Percentiles rank a stretch among this genome's conserved stretches.
phyloP scores from a whole-genome alignment of 345 rosid genomes.

The Bretschneidera sinensis region DNA sequence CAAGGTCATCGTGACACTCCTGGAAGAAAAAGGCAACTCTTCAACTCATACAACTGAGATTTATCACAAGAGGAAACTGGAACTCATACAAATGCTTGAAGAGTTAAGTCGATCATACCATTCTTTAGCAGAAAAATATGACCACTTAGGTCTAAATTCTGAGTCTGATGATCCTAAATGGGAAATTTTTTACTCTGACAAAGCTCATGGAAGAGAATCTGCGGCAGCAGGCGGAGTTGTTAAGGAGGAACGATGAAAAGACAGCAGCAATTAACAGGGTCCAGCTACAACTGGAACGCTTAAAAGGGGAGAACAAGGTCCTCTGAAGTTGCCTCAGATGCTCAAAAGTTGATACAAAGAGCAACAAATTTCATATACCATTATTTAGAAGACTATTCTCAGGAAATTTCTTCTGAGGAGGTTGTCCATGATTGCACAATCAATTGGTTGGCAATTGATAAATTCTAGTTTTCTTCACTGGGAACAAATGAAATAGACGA shows the following conservation, averaged over 20 bases:
- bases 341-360: conserved; percentile 20
- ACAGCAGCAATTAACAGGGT: conserved; percentile 30
- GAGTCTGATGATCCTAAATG: conserved; percentile 13
- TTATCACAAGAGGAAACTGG: conserved; percentile 9
- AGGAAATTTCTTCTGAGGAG: conserved; percentile 25
- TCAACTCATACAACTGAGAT: conserved; percentile 2
- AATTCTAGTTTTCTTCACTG: not conserved
- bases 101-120: conserved; percentile 28
- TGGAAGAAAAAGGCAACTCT: conserved; percentile 15
- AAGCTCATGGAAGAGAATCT: conserved; percentile 46
- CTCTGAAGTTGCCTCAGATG: conserved; percentile 23
- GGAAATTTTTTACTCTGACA: conserved; percentile 20
- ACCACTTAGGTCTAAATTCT: conserved; percentile 19
- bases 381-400: conserved; percentile 16
- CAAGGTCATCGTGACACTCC: conserved; percentile 26
- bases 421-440: conserved; percentile 15
- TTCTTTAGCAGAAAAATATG: conserved; percentile 32
- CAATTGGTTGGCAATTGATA: not conserved
- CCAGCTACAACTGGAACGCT: conserved; percentile 21
- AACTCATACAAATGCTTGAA: conserved; percentile 29
- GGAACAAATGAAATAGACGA: not conserved
- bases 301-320: conserved; percentile 34
- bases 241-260: conserved; percentile 47
- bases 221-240: conserved; percentile 38
- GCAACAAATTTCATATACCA: conserved; percentile 18